phyloP scores from a whole-genome alignment of 345 rosid genomes.

The Gossypium longicalyx region DNA sequence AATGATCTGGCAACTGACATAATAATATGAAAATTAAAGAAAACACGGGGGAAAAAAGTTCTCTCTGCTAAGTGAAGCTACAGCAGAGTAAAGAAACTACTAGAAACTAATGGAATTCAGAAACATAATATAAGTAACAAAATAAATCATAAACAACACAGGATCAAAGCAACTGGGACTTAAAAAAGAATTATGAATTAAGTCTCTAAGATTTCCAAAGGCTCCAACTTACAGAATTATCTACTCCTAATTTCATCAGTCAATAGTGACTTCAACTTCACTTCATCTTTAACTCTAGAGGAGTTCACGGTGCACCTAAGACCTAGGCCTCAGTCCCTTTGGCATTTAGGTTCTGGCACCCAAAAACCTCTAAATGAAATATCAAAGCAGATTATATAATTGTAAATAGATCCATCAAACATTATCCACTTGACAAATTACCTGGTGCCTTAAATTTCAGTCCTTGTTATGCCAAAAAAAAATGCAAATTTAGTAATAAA shows the following conservation, averaged over 20 bases:
- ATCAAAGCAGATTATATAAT: not conserved
- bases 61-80: not conserved
- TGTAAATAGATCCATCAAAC: not conserved
- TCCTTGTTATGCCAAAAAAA: not conserved
- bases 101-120: not conserved
- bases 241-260: not conserved
- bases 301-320: not conserved
- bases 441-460: not conserved
- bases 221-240: not conserved
- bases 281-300: not conserved
- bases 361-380: not conserved
- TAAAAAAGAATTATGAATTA: not conserved
- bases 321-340: not conserved
- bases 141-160: not conserved
- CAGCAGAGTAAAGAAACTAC: not conserved
- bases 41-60: not conserved
- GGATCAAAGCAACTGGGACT: not conserved
- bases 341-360: not conserved
- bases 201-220: not conserved
- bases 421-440: not conserved
- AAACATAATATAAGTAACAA: not conserved
- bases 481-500: not conserved
- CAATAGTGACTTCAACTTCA: not conserved
- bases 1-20: constrained; percentile 18
- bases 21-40: not conserved